A percentile compares a stretch with the other conserved stretches of the same genome.
phyloP scores from a whole-genome alignment of 106 monocot species.

The Phalaenopsis equestris region DNA sequence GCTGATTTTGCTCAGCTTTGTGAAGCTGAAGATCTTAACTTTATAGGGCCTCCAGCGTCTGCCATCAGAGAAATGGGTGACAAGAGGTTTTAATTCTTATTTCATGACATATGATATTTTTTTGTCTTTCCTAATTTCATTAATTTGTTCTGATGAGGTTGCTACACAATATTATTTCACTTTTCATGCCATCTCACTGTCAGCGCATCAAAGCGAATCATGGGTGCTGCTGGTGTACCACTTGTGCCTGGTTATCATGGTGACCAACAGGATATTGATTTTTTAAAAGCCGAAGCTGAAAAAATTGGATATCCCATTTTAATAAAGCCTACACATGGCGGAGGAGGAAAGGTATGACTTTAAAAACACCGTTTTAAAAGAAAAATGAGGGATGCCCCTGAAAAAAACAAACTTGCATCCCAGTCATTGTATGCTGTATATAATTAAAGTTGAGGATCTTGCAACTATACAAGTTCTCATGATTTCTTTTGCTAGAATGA shows the following conservation, averaged over 20 bases:
- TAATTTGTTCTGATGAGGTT: neutral
- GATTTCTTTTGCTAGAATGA: neutral
- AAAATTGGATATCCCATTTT: slow-evolving; percentile 92
- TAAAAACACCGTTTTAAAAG: neutral
- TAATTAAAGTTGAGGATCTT: neutral
- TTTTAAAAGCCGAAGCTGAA: slow-evolving; percentile 79
- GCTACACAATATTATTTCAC: neutral
- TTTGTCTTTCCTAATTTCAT: neutral
- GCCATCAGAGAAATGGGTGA: slow-evolving; percentile 99
- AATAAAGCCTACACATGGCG: slow-evolving; percentile 99
- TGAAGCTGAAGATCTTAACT: slow-evolving; percentile 71
- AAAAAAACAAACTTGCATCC: neutral
- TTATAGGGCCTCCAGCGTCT: slow-evolving; percentile 96
- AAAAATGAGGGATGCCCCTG: neutral
- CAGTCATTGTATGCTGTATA: neutral
- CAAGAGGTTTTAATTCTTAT: slow-evolving; percentile 58
- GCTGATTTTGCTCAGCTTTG: slow-evolving; percentile 91
- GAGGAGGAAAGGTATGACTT: slow-evolving; percentile 83
- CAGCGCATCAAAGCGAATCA: slow-evolving; percentile 97
- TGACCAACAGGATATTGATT: slow-evolving; percentile 60
- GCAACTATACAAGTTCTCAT: neutral
- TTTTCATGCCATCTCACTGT: slow-evolving; percentile 4
- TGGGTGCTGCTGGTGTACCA: slow-evolving; percentile 93
- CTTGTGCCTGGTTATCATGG: slow-evolving; percentile 98
- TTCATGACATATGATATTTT: neutral